Conservation (phyloP, 2,329 filamentous ascomycete species). For the Hawksworthiomyces lignivorus region DNA sequence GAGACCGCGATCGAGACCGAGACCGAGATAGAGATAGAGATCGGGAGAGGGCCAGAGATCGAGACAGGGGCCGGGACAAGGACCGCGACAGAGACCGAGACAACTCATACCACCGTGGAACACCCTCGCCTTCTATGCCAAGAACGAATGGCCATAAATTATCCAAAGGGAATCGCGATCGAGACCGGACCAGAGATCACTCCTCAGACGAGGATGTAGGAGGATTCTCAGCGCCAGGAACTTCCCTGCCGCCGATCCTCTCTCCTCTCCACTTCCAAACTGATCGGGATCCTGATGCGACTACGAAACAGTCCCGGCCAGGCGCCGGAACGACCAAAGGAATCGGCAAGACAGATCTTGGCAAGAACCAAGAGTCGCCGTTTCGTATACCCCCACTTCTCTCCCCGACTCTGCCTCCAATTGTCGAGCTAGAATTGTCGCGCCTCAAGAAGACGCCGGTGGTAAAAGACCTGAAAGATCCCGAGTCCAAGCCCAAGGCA, state of each 20-base stretch:
- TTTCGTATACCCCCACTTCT: slow-evolving; percentile 40
- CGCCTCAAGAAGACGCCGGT: slow-evolving; percentile 25
- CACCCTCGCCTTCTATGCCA: background rate
- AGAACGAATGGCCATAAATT: background rate
- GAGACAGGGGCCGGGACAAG: slow-evolving; percentile 1
- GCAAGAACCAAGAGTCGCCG: slow-evolving; percentile 32
- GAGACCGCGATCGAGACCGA: background rate
- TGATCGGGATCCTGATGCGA: slow-evolving; percentile 28
- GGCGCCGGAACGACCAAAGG: slow-evolving; percentile 13
- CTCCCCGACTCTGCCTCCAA: slow-evolving; percentile 47
- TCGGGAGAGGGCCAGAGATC: background rate
- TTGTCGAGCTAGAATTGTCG: slow-evolving; percentile 40
- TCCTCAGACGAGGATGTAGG: slow-evolving; percentile 30
- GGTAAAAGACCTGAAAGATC: too few relatives aligned
- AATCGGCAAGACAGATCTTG: slow-evolving; percentile 3
- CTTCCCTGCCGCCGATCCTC: slow-evolving; percentile 40
- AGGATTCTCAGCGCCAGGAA: slow-evolving; percentile 22
- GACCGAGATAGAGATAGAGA: slow-evolving; percentile 2
- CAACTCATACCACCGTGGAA: background rate
- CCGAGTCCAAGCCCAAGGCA: slow-evolving; percentile 14
- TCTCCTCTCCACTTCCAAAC: slow-evolving; percentile 44
- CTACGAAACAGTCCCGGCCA: slow-evolving; percentile 8
- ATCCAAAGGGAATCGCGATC: background rate
- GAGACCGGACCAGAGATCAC: slow-evolving; percentile 17
- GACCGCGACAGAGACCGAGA: slow-evolving; percentile 4